Evolutionary conservation across 768 basidiomycete genomes (phyloP), one percentile per base, ranked within the genome.

Genomic region (Leccinum incarnatum): DNA sequence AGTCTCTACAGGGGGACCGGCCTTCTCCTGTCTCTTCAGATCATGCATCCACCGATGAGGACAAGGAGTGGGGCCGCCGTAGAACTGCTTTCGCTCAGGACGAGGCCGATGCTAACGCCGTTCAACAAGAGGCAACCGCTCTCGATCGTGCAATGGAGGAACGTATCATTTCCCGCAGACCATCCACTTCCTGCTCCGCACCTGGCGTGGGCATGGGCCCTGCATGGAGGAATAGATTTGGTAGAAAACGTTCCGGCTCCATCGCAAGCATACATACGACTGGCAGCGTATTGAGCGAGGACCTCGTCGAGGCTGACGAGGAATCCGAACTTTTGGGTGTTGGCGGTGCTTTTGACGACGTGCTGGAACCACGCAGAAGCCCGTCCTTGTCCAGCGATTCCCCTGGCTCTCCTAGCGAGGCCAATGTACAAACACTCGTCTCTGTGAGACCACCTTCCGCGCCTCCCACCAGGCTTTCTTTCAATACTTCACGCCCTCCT

Each of bases 91-190:
- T 83, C 47, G 75, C 66, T 17, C 75, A 76, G 14, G 78, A 79
- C 30, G 75, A 77, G n/a, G 40, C 23, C 14, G 85, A 89, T 63
- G 83, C 78, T 66, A 74, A 75, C 19, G 72, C 83, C 46, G 76
- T 89, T 51, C 82, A 87, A 78, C 86, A 83, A 56, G 91, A 93
- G 75, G 91, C 92, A n/a, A 82, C 78, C 51, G 88, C 85, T 15
- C 82, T 94, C 37, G 91, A 94, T 75, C 89, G 86, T 69, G 91
- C 89, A 42, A 93, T 93, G 91, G 89, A 93, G 67, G 84, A 90
- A 60, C 88, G 91, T 58, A 77, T 88, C 53, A 75, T 91, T 51
- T 86, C 89, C 47, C 87, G 91, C 67, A 90, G 86, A 67, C 77
- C 82, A 0, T 91, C 91, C 17, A 73, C 72, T 11, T 89, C 89